phyloP scores from a whole-genome alignment of 805 yeast species.

The Metschnikowia orientalis region DNA sequence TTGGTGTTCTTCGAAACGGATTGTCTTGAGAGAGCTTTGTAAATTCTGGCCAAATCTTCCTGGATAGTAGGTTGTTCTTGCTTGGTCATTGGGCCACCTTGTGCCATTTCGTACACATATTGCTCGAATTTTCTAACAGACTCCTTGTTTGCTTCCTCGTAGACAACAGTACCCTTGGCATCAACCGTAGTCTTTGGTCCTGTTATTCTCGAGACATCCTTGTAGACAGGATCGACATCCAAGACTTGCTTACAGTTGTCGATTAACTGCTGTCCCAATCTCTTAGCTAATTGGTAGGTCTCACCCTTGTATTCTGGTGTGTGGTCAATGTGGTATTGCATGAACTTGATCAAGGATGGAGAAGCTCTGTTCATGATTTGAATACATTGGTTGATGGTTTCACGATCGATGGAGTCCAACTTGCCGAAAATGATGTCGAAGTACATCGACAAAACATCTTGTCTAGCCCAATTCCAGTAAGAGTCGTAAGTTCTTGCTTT shows the following conservation, averaged over 20 bases:
- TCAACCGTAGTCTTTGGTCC: conserved; percentile 91
- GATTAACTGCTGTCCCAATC: conserved; percentile 86
- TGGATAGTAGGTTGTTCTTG: conserved; percentile 67
- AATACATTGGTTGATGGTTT: conserved; percentile 93
- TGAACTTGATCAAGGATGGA: conserved; percentile 87
- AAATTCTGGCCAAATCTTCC: conserved; percentile 79
- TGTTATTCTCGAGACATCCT: conserved; percentile 90
- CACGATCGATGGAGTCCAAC: conserved; percentile 85
- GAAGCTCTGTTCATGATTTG: conserved; percentile 96
- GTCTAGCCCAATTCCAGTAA: conserved; percentile 99
- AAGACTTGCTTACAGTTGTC: conserved; percentile 90
- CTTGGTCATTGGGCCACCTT: conserved; percentile 82
- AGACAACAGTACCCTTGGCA: conserved; percentile 79
- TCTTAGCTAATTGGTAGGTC: conserved; percentile 86
- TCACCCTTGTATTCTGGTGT: conserved; percentile 82
- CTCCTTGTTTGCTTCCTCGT: conserved; percentile 82
- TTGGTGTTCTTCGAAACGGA: conserved; percentile 55
- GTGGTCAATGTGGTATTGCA: conserved; percentile 88
- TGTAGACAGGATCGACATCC: conserved; percentile 83
- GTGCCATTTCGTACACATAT: conserved; percentile 94
- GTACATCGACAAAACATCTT: conserved; percentile 89
- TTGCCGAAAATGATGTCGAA: conserved; percentile 95
- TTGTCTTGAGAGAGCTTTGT: conserved; percentile 75
- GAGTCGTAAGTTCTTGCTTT: conserved; percentile 97
- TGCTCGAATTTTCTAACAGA: conserved; percentile 92